Base-by-base conservation (phyloP, 371 early-diverging fungal species). In the Haplosporangium sp. region DNA sequence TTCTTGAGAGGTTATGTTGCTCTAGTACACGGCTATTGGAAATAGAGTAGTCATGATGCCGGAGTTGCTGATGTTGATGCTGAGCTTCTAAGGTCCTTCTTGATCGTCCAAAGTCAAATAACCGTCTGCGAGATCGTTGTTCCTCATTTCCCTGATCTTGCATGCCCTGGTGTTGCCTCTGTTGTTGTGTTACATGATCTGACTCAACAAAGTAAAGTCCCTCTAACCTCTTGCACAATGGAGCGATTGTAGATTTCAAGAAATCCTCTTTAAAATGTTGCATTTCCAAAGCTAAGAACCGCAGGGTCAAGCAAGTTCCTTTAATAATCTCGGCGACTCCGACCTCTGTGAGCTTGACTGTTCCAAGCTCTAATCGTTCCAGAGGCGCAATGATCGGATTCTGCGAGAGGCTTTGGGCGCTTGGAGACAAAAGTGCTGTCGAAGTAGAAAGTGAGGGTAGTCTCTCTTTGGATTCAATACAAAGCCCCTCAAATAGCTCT, bases 341-440 rank as follows among this genome's bases (percentile, higher is more conserved):
- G 6, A 38, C 59, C 1, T 56, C 59, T 13, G 77, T 67, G 56
- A 77, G 34, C 47, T 77, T 67, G 40, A 65, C 62, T 10, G 65
- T 68, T 8, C 72, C 72, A 13, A 77, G 65, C 20, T 77, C 77
- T 17, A 77, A 42, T 45, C 77, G 67, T 45, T 77, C 77, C 10
- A 77, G 35, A 19, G 77, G 77, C 11, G 77, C 72, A 7, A 72
- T 47, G 35, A 77, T 69, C 62, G 27, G 15, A 20, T 55, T 34
- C 45, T 13, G 44, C 20, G 27, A n/a, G 19, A 4, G 4, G 6
- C 19, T 27, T 17, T 27, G 62, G 40, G 37, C 8, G 2, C 15
- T 13, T 17, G 2, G 59, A 11, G n/a, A 9, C 0, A 50, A 34
- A 39, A 45, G n/a, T 10, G 34, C 56, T 38, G 59, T 35, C 17